Evolutionary conservation across 441 rosid genomes (phyloP).

Genomic region (Jatropha multifida): DNA sequence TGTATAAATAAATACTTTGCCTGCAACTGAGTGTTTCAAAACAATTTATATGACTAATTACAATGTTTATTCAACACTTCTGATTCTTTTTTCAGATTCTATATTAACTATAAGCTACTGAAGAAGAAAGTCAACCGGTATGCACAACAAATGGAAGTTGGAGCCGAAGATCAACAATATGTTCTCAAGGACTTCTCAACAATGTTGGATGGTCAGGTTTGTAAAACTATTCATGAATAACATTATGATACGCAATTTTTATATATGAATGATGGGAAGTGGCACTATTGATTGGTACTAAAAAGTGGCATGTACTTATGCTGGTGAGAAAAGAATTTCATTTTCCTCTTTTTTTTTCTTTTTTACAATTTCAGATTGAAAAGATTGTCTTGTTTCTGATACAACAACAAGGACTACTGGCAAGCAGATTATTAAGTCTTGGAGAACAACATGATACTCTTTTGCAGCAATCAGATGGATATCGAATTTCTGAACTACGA

Average conservation of each 20-base stretch:
- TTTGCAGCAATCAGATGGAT: slow-evolving; percentile 56
- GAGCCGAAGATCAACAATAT: slow-evolving; percentile 61
- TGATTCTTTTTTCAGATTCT: slow-evolving; percentile 46
- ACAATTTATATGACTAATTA: not conserved
- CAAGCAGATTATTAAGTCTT: slow-evolving; percentile 59
- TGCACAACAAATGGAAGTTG: slow-evolving; percentile 62
- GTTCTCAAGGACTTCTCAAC: slow-evolving; percentile 96
- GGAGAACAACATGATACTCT: slow-evolving; percentile 64
- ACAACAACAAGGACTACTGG: slow-evolving; percentile 88
- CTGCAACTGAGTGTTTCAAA: not conserved
- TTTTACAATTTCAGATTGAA: slow-evolving; percentile 61
- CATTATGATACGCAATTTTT: not conserved
- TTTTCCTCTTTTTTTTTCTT: not conserved
- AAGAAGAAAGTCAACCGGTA: slow-evolving; percentile 86
- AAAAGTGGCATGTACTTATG: too few species aligned
- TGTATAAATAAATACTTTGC: not conserved
- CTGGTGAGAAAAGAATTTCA: too few species aligned
- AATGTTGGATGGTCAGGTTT: slow-evolving; percentile 79
- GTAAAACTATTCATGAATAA: not conserved
- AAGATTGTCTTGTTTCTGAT: slow-evolving; percentile 82
- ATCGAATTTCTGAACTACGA: slow-evolving; percentile 52
- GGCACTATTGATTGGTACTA: not conserved
- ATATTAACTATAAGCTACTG: slow-evolving; percentile 89
- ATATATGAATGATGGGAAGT: not conserved
- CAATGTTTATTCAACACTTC: not conserved